These are phyloP conservation scores for Orobanche coerulescens DNA, from an alignment of 257 asterid genomes.

Conservation along the genomic window DNA sequence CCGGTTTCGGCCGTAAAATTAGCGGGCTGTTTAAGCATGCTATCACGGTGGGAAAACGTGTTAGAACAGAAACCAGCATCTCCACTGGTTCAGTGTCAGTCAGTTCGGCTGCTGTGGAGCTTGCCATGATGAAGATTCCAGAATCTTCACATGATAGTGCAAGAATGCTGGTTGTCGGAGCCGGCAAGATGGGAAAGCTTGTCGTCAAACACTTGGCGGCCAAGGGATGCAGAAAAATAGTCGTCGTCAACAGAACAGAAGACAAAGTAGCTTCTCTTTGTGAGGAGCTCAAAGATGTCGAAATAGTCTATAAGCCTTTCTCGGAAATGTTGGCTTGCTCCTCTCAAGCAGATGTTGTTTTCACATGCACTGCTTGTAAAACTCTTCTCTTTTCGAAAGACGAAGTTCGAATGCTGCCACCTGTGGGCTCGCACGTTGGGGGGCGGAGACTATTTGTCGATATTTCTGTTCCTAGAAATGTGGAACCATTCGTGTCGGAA, in stretches of 20 bases:
- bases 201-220: slow-evolving; percentile 85
- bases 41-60: slow-evolving; percentile 82
- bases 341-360: slow-evolving; percentile 70
- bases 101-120: slow-evolving; percentile 96
- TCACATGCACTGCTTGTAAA: slow-evolving; percentile 80
- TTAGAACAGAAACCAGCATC: slow-evolving; percentile 74
- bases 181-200: slow-evolving; percentile 96
- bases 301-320: slow-evolving; percentile 50
- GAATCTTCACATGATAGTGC: slow-evolving; percentile 37
- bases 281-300: slow-evolving; percentile 57
- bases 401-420: slow-evolving; percentile 51
- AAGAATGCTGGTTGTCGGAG: slow-evolving; percentile 75
- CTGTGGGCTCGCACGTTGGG: slow-evolving; percentile 38
- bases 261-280: slow-evolving; percentile 56
- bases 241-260: slow-evolving; percentile 72
- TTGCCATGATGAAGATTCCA: slow-evolving; percentile 77
- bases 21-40: slow-evolving; percentile 77
- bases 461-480: slow-evolving; percentile 88
- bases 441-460: slow-evolving; percentile 61
- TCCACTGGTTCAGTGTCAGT: slow-evolving; percentile 86
- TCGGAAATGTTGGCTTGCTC: slow-evolving; percentile 53
- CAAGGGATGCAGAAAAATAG: slow-evolving; percentile 66
- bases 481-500: slow-evolving; percentile 59
- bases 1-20: slow-evolving; percentile 80
- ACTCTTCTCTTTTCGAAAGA: slow-evolving; percentile 54